Conservation (phyloP, 2,329 filamentous ascomycete genomes). For the Colletotrichum chrysophilum region DNA sequence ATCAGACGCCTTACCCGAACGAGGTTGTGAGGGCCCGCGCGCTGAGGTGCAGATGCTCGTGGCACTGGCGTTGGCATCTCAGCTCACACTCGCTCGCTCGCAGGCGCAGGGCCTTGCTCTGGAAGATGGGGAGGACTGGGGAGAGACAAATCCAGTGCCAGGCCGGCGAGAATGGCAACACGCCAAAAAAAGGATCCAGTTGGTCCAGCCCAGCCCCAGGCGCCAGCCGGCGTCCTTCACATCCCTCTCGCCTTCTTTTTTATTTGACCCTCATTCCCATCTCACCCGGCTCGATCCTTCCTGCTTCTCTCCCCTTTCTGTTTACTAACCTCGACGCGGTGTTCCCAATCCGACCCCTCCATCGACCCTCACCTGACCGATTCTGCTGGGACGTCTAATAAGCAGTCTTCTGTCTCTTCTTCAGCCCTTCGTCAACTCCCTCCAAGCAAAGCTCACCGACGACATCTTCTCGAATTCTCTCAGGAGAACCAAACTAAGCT, state of each 20-base stretch:
- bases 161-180: conserved; percentile 6
- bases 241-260: background rate
- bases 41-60: conserved; percentile 17
- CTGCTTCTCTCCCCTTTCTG: background rate
- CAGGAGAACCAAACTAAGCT: background rate
- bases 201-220: background rate
- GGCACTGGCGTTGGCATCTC: conserved; percentile 12
- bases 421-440: background rate
- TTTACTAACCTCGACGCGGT: background rate
- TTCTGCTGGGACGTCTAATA: background rate
- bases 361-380: background rate
- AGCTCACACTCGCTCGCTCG: background rate
- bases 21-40: background rate
- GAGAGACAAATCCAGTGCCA: background rate
- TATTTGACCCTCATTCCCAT: conserved; percentile 12
- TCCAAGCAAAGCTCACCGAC: background rate
- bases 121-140: background rate
- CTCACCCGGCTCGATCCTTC: background rate
- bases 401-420: background rate
- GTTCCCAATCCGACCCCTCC: background rate
- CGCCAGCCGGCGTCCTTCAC: background rate
- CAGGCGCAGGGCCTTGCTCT: background rate
- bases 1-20: background rate
- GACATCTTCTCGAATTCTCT: background rate
- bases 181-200: conserved; percentile 1